phyloP scores from a whole-genome alignment of 1,284 basidiomycete species.

The Coniferiporia sulphurascens region DNA sequence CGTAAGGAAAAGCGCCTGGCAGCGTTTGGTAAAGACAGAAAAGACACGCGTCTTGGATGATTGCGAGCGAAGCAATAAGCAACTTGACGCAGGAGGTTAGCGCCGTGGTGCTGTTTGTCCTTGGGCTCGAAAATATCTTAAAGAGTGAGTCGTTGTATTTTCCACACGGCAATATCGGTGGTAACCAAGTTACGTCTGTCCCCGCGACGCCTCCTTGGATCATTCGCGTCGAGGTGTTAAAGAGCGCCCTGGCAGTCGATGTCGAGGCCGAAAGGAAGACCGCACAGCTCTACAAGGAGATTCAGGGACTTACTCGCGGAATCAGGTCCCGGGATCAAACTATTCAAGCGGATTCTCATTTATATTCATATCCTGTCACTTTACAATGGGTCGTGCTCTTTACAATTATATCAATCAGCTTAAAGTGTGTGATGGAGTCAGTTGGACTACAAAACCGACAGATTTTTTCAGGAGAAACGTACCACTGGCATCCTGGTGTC shows the following conservation, averaged over 20 bases:
- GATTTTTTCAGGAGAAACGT: too few species aligned
- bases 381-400: too few species aligned
- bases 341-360: conserved; percentile 63
- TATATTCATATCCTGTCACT: too few species aligned
- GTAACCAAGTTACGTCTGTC: conserved; percentile 40
- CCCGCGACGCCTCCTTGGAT: conserved; percentile 84
- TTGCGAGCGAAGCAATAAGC: conserved; percentile 64
- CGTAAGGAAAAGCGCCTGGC: conserved; percentile 68
- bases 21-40: conserved; percentile 66
- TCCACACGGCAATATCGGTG: conserved; percentile 8
- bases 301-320: conserved; percentile 79
- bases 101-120: conserved; percentile 62
- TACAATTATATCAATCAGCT: too few species aligned
- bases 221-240: conserved; percentile 81
- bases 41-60: conserved; percentile 71
- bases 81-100: conserved; percentile 69
- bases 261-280: conserved; percentile 89
- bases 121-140: conserved; percentile 71
- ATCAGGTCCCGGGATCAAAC: conserved; percentile 84
- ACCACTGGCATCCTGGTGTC: too few species aligned
- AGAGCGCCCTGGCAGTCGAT: conserved; percentile 78
- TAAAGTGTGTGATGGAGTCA: too few species aligned
- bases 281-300: conserved; percentile 80
- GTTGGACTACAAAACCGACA: too few species aligned
- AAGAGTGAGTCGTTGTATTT: conserved; percentile 56